Base-by-base conservation (phyloP, 352 stramenopile genomes). In the Phytopythium delawarense region DNA sequence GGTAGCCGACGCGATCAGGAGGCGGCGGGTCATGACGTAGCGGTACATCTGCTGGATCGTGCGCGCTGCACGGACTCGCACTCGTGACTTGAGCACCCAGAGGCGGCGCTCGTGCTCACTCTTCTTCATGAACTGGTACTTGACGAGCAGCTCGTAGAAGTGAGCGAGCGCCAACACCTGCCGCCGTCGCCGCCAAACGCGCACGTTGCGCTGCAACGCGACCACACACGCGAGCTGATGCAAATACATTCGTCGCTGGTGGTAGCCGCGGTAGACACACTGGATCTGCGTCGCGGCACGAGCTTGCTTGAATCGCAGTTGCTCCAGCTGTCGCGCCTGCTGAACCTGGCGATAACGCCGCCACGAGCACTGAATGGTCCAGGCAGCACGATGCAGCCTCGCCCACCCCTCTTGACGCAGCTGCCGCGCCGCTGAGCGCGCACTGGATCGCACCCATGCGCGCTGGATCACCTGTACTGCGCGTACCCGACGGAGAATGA, bases 151-250 rank as follows among this genome's bases (percentile, higher is more conserved):
- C 5, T 68, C 69, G 60, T 84, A 68, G 35, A 80, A 81, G 8
- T 64, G 58, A 37, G 59, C 65, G 37, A 86, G 50, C 34, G 59
- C 72, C 30, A 28, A 62, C 35, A 86, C 23, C 6, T 77, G 75
- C 7, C 64, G 62, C 25, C 63, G 70, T 9, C 65, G 62, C 61
- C 73, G 77, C 70, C 76, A 83, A 15, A 69, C 57, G 15, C 72
- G 70, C 39, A 75, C 50, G 63, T 75, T 86, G 39, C 70, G 70
- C 68, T 86, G 75, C 15, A 86, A 25, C 20, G 65, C 13, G 7
- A 66, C 16, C 13, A 54, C 62, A 48, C 74, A 63, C n/a, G 15
- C 35, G 21, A 68, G 72, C 35, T 69, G 34, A 37, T 65, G 56
- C n/a, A 61, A 54, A 48, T 68, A 86, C 34, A 20, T 35, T 13